Evolutionary conservation across 768 basidiomycete species (phyloP).

Genomic region (Coprinellus micaceus): DNA sequence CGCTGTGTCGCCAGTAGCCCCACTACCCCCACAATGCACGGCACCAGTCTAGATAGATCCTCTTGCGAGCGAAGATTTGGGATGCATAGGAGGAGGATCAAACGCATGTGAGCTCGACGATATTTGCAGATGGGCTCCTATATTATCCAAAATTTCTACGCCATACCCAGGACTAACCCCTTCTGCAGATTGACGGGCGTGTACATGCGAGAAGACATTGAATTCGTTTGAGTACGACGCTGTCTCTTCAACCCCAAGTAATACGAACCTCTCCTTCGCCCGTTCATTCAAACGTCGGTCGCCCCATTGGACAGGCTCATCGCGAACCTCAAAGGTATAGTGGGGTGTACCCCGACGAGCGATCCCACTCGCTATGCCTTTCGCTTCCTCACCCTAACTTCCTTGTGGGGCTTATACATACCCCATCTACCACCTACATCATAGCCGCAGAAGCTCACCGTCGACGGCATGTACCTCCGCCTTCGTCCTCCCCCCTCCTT

Average conservation of each 20-base stretch:
- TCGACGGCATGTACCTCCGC: slow-evolving; percentile 93
- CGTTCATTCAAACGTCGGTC: slow-evolving; percentile 65
- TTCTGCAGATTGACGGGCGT: slow-evolving; percentile 71
- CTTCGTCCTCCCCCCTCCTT: slow-evolving; percentile 35
- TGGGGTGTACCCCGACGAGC: slow-evolving; percentile 77
- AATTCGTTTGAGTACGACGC: slow-evolving; percentile 71
- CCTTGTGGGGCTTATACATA: slow-evolving; percentile 71
- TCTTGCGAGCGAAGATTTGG: slow-evolving; percentile 77
- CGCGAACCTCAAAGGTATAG: slow-evolving; percentile 88
- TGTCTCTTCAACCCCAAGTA: slow-evolving; percentile 67
- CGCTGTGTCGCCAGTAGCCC: too few relatives aligned
- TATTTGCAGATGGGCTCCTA: slow-evolving; percentile 88
- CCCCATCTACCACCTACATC: slow-evolving; percentile 85
- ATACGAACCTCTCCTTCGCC: slow-evolving; percentile 78
- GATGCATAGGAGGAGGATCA: slow-evolving; percentile 78
- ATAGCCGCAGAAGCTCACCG: slow-evolving; percentile 85
- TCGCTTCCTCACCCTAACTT: not conserved
- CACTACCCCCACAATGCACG: too few relatives aligned
- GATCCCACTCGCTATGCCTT: slow-evolving; percentile 44
- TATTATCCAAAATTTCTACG: not conserved
- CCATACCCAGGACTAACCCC: not conserved
- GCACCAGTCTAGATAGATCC: slow-evolving; percentile 44
- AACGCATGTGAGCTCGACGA: slow-evolving; percentile 86
- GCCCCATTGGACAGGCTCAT: slow-evolving; percentile 94
- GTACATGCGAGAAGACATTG: slow-evolving; percentile 96